Evolutionary conservation across 1,284 basidiomycete genomes (phyloP).

Genomic region (Trametes versicolor): DNA sequence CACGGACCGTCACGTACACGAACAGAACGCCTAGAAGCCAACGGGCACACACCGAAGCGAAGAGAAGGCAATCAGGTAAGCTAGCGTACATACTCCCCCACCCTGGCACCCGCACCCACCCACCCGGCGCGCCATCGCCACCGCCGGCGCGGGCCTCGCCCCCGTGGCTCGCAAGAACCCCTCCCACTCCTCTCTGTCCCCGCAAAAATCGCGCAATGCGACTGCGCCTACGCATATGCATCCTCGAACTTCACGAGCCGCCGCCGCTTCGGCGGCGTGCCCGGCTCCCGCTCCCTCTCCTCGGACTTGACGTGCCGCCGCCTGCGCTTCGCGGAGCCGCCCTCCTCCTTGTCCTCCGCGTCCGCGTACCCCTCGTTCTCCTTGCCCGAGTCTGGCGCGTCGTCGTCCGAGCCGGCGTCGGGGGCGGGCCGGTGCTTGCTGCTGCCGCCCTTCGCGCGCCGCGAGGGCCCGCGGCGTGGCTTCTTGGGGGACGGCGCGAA

Average conservation of each 20-base stretch:
- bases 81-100: conserved; percentile 6
- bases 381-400: conserved; percentile 22
- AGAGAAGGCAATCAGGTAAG: conserved; percentile 10
- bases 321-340: conserved; percentile 26
- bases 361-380: conserved; percentile 24
- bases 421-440: conserved; percentile 21
- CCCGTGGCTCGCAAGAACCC: no score
- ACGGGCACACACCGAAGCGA: neutral
- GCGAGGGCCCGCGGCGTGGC: conserved; percentile 48
- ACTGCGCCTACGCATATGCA: conserved; percentile 1
- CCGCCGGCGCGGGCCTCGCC: neutral
- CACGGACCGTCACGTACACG: neutral
- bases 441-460: conserved; percentile 29
- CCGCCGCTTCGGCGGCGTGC: conserved; percentile 33
- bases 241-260: conserved; percentile 29
- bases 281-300: conserved; percentile 21
- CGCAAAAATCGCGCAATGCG: no score
- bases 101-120: no score
- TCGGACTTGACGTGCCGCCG: conserved; percentile 23
- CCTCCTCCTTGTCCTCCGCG: neutral
- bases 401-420: neutral
- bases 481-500: conserved; percentile 75
- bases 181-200: neutral
- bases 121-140: neutral
- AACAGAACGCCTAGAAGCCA: neutral